phyloP scores from a whole-genome alignment of 768 basidiomycete genomes.

The Mycena floridula region DNA sequence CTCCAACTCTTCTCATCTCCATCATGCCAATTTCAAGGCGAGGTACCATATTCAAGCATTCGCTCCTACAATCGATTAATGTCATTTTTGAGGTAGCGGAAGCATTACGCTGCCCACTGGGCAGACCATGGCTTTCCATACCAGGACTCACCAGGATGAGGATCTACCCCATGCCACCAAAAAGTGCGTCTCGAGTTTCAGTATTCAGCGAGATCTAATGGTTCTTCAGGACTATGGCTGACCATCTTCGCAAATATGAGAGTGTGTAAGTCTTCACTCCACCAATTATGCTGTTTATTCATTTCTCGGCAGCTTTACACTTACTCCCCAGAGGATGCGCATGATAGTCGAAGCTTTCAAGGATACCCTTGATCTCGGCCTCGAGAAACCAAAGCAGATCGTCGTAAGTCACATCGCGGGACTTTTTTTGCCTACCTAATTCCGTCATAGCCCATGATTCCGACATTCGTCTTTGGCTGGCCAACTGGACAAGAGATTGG shows the following conservation, averaged over 20 bases:
- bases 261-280: constrained; percentile 47
- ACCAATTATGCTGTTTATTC: constrained; percentile 2
- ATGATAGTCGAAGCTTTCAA: constrained; percentile 97
- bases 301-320: constrained; percentile 52
- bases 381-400: constrained; percentile 75
- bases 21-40: not conserved
- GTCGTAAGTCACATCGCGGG: constrained; percentile 69
- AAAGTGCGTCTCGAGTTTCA: constrained; percentile 44
- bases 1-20: not conserved
- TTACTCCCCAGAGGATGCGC: constrained; percentile 88
- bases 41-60: too few relatives aligned
- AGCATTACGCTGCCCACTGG: constrained; percentile 68
- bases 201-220: constrained; percentile 9
- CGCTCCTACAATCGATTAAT: too few relatives aligned
- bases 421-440: constrained; percentile 5
- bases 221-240: constrained; percentile 74
- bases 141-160: constrained; percentile 81
- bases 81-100: too few relatives aligned
- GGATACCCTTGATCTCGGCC: constrained; percentile 82
- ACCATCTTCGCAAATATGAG: constrained; percentile 90
- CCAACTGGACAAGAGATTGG: constrained; percentile 87
- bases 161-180: constrained; percentile 92
- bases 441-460: constrained; percentile 80
- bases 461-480: constrained; percentile 95
- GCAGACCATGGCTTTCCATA: constrained; percentile 80